These are phyloP conservation scores for Epichloe sp. DNA, from an alignment of 2,329 filamentous ascomycete genomes.

Conservation along the genomic window DNA sequence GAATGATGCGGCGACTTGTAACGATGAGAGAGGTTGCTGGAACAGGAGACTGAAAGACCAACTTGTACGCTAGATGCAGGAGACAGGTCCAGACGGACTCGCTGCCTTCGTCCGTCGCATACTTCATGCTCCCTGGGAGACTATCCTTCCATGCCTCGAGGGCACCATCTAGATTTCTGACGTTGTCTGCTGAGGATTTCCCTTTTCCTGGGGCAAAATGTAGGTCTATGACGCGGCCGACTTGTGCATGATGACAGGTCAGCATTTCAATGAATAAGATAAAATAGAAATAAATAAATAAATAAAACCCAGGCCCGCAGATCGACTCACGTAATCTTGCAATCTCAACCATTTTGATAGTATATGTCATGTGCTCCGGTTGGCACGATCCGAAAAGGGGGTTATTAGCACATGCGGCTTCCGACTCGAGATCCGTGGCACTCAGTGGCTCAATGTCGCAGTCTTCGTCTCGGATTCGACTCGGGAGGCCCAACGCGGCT, in stretches of 20 bases:
- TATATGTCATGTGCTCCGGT: constrained; percentile 21
- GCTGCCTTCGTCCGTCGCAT: constrained; percentile 18
- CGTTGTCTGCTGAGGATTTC: constrained; percentile 14
- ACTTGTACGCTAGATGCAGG: constrained; percentile 26
- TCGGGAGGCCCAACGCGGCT: constrained; percentile 22
- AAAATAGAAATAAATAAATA: no score
- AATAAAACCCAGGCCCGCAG: no score
- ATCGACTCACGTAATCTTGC: constrained; percentile 17
- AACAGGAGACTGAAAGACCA: not conserved
- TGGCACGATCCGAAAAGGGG: constrained; percentile 19
- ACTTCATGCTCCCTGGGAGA: constrained; percentile 19
- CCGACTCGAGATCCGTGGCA: constrained; percentile 18
- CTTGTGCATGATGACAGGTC: constrained; percentile 10
- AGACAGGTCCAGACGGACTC: constrained; percentile 23
- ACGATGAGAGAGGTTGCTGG: not conserved
- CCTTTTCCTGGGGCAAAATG: constrained; percentile 23
- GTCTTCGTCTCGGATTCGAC: constrained; percentile 25
- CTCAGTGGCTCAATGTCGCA: constrained; percentile 24
- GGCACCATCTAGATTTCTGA: constrained; percentile 16
- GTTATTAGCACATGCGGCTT: constrained; percentile 10
- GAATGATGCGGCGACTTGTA: not conserved
- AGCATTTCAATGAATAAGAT: not conserved
- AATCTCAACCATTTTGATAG: constrained; percentile 26
- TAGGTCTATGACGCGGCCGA: constrained; percentile 22
- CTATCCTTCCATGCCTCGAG: constrained; percentile 22